phyloP scores from a whole-genome alignment of 2,329 filamentous ascomycete genomes.

The Thielaviopsis populi region DNA sequence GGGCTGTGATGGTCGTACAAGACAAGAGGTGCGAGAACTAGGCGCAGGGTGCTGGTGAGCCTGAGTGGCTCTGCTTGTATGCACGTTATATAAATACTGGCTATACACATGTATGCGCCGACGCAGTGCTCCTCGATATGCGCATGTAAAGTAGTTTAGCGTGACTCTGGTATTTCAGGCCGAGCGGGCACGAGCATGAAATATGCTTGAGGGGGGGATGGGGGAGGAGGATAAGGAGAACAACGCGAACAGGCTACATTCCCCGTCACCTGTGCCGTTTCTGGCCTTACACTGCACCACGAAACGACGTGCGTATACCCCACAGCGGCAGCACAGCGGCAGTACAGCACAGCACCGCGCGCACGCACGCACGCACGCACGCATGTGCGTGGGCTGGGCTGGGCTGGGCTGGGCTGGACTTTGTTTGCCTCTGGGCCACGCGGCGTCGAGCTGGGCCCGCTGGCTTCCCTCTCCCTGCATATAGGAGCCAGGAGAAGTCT shows the following conservation, averaged over 20 bases:
- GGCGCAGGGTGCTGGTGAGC: neutral
- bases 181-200: neutral
- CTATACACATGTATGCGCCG: neutral
- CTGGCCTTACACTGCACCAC: no score
- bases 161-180: neutral
- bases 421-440: neutral
- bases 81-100: neutral
- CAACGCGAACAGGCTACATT: neutral
- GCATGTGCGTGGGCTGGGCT: neutral
- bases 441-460: neutral
- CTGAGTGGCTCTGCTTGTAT: neutral
- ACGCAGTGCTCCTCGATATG: no score
- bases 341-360: no score
- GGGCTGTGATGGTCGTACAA: slow-evolving; percentile 1
- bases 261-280: neutral
- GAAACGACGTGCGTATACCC: no score
- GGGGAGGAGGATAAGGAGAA: neutral
- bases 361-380: neutral
- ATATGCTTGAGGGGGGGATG: neutral
- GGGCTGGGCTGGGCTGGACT: neutral
- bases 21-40: neutral
- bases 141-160: neutral
- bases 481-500: neutral
- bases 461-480: neutral
- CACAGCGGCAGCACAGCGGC: no score